Evolutionary conservation across 2,329 filamentous ascomycete genomes (phyloP), one percentile per base, ranked within the genome.

Genomic region (Aspergillus oerlinghausenensis): DNA sequence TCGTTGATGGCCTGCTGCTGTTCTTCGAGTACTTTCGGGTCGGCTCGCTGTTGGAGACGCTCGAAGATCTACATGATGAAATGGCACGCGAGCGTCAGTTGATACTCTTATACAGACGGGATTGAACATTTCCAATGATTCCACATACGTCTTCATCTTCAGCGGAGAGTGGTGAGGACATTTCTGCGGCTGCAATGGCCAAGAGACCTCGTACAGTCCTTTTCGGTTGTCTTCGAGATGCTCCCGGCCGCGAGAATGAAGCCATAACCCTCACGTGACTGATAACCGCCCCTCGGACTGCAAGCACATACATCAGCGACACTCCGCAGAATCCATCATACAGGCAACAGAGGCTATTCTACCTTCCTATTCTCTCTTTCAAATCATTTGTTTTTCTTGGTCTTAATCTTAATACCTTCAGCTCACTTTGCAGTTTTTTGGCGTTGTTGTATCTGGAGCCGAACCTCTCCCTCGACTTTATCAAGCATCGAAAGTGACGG

Each of bases 1-100:
- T 83, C 82, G 69, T 84, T 83, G 67, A 87, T 74, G 56, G 83
- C 82, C 65, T 82, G 79, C 64, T 86, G 79, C 61, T 83, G 80
- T 67, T 84, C 80, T 70, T 85, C 81, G 61, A 82, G 72, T 63
- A 83, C 78, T 66, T 82, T 80, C 25, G 83, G 79, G 71, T 88
- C 83, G 59, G 80, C 74, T 64, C 80, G 81, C 69, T 82, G 79
- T 72, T 71, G 66, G 52, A 71, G 64, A 63, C 63, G 67, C 61
- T 66, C 65, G 65, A 73, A 69, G 66, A 71, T 70, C 72, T 75
- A 62, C 51, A 52, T 29, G 56, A 25, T n/a, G 32, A 53, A 65
- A 55, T 51, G 58, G 38, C 32, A 54, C n/a, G 45, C 40, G 26
- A 26, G 29, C 40, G 56, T 62, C 53, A 65, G 51, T 25, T 10